Evolutionary conservation across 345 rosid species (phyloP).

Genomic region (Eucalyptus sp.): DNA sequence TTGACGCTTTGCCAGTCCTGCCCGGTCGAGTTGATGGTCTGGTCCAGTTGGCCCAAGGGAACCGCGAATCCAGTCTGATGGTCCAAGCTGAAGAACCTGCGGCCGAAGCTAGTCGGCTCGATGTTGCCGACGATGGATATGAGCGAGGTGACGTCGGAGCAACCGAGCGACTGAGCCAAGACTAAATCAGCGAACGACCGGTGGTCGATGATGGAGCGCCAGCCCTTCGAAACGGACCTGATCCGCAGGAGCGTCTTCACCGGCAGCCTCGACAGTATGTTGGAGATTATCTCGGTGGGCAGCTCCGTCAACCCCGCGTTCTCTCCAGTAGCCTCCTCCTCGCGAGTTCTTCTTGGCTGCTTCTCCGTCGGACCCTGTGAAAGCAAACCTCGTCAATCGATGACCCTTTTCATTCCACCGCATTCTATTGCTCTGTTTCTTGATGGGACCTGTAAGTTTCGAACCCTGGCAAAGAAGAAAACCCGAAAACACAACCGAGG

Average conservation of each 20-base stretch:
- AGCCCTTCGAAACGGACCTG: not conserved
- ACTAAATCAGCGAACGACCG: not conserved
- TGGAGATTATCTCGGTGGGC: not conserved
- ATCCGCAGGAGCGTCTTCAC: not conserved
- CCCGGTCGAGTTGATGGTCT: not conserved
- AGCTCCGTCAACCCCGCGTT: not conserved
- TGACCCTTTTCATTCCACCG: not conserved
- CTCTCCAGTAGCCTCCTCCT: not conserved
- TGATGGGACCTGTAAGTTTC: not conserved
- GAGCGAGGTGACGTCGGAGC: not conserved
- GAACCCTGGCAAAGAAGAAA: not conserved
- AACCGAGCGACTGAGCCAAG: not conserved
- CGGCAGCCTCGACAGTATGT: not conserved
- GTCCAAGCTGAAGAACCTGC: not conserved
- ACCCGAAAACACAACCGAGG: not conserved
- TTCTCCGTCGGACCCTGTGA: not conserved
- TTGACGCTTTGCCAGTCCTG: not conserved
- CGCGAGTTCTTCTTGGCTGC: not conserved
- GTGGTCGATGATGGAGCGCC: not conserved
- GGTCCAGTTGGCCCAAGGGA: not conserved
- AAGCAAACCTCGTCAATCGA: not conserved
- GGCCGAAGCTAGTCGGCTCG: not conserved
- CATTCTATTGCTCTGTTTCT: not conserved
- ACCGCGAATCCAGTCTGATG: not conserved
- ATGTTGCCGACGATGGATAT: not conserved